A percentile compares a stretch with the other conserved stretches of the same genome.
Conservation (phyloP, 2,329 filamentous ascomycete species). For the Sclerotinia spermophila region DNA sequence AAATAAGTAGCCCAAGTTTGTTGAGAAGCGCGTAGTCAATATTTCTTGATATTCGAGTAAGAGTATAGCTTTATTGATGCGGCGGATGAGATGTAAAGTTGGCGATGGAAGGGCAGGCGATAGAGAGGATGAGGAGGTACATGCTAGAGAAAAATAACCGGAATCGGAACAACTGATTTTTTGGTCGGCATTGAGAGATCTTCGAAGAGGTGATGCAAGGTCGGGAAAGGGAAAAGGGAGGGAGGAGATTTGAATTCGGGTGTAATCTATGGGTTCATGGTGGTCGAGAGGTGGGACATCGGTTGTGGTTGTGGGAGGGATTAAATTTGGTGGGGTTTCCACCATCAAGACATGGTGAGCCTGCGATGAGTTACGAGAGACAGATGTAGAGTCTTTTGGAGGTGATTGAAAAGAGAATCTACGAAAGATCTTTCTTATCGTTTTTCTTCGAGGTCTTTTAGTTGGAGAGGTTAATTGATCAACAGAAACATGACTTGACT, state of each 20-base stretch:
- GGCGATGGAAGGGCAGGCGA: not conserved
- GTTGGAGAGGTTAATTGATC: not conserved
- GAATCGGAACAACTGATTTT: constrained; percentile 14
- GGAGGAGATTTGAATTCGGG: constrained; percentile 10
- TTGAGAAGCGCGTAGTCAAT: constrained; percentile 12
- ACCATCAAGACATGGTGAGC: not conserved
- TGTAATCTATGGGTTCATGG: constrained; percentile 16
- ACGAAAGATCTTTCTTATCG: constrained; percentile 12
- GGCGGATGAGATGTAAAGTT: constrained; percentile 11
- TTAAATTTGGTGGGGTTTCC: not conserved
- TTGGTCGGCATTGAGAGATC: not conserved
- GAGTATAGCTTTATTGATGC: constrained; percentile 3
- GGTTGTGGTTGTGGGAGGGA: not conserved
- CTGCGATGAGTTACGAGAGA: not conserved
- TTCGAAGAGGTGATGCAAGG: not conserved
- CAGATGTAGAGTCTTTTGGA: not conserved
- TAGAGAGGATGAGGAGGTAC: not conserved
- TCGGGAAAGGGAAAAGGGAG: constrained; percentile 5
- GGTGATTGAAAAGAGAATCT: constrained; percentile 1
- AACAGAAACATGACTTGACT: not conserved
- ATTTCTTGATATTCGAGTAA: constrained; percentile 16
- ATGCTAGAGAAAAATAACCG: constrained; percentile 7
- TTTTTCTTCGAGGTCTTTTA: constrained; percentile 6
- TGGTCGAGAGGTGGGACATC: constrained; percentile 1
- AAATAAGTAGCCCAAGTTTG: constrained; percentile 14